Evolutionary conservation across 129 eudicot species (phyloP), one percentile per base, ranked within the genome.

Genomic region (Artemisia argyi): DNA sequence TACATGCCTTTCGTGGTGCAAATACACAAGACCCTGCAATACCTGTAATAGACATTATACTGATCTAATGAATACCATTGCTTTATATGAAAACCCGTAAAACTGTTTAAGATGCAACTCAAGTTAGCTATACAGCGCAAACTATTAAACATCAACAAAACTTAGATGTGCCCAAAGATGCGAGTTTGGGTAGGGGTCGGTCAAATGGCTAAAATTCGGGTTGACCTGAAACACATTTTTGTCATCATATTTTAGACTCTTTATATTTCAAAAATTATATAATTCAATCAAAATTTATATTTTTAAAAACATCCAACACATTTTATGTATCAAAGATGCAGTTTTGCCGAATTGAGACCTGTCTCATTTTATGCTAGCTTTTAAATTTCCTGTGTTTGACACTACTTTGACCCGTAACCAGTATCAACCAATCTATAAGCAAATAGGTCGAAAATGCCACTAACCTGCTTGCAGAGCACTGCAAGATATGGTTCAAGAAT

Each of bases 401-500:
- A n/a, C n/a, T n/a, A n/a, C n/a, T n/a, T n/a, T n/a, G 52, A 64
- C 68, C 68, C 26, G 20, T 57, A 17, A 57, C 62, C 62, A 1
- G 1, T 16, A 57, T 16, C 28, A 3, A 57, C 32, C 30, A 3
- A 7, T 57, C 2, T 19, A 57, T 57, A 19, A 16, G 0, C 28
- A 4, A 52, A 16, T 8, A 22, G 52, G 49, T 60, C 47, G 6
- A 39, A 35, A 11, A 22, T 71, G 69, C 26, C 26, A 16, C 78
- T 7, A 59, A 94, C 98, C 96, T 94, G 97, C 76, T 94, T 90
- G 84, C 98, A 94, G 53, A 87, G 87, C 76, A 94, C 98, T 65
- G 98, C 98, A 71, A 94, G 98, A 80, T 94, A 94, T 49, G 98
- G 98, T 83, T 94, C 98, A 49, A 94, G 97, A 69, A 94, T 85